Percentiles rank a stretch among this genome's conserved stretches.
Conservation (phyloP, 257 asterid genomes). For the Craterostigma plantagineum region DNA sequence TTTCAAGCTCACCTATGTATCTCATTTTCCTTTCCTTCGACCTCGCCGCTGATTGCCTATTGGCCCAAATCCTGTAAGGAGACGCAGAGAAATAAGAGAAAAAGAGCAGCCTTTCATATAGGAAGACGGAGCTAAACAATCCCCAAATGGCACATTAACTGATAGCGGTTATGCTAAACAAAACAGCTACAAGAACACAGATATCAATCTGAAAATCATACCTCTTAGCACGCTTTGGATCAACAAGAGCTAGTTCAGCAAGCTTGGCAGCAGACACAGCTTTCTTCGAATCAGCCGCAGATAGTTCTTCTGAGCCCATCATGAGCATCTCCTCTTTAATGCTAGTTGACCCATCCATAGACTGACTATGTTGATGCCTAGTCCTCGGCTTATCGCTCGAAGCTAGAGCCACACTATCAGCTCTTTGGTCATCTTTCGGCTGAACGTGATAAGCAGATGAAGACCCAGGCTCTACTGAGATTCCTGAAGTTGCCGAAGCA, state of each 20-base stretch:
- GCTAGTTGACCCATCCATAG: conserved; percentile 91
- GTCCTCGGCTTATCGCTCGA: conserved; percentile 48
- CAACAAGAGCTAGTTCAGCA: conserved; percentile 88
- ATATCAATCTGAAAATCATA: conserved; percentile 12
- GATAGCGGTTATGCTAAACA: no score
- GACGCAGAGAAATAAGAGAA: conserved; percentile 1
- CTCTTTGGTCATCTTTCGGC: conserved; percentile 13
- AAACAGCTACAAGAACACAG: background rate
- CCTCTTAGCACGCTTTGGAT: conserved; percentile 99
- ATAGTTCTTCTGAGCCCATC: conserved; percentile 60
- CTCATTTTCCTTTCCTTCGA: conserved; percentile 98
- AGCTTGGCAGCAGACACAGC: conserved; percentile 92
- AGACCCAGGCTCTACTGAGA: conserved; percentile 40
- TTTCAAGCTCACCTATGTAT: conserved; percentile 92
- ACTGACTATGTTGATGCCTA: conserved; percentile 95
- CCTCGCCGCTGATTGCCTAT: conserved; percentile 98
- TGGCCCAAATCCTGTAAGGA: conserved; percentile 82
- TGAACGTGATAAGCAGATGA: conserved; percentile 16
- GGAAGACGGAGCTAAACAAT: background rate
- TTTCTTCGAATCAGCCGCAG: conserved; percentile 64
- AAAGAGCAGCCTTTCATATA: conserved; percentile 1
- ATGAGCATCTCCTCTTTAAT: conserved; percentile 78
- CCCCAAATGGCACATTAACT: background rate
- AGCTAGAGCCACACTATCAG: conserved; percentile 17
- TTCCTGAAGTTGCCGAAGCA: conserved; percentile 48